These are phyloP conservation scores for Xeromyces bisporus DNA, from an alignment of 495 filamentous ascomycete species.

Conservation along the genomic window DNA sequence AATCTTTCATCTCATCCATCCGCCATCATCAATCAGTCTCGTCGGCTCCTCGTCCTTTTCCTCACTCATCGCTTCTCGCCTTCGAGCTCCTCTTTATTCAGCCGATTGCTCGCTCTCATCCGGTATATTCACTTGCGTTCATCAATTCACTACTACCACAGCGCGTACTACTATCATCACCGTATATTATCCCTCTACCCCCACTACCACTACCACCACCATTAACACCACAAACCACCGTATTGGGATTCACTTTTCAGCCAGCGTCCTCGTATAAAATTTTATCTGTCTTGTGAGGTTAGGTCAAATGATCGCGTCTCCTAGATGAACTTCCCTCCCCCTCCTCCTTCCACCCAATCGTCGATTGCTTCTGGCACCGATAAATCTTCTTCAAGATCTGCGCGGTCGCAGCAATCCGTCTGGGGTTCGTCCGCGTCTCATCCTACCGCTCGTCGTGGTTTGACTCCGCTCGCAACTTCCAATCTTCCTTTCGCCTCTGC, in stretches of 20 bases:
- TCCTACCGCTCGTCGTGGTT: conserved; percentile 40
- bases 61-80: conserved; percentile 1
- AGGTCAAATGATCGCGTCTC: conserved; percentile 44
- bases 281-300: conserved; percentile 24
- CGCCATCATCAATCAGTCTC: background rate
- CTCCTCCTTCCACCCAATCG: conserved; percentile 44
- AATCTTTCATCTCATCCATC: background rate
- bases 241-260: background rate
- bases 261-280: conserved; percentile 27
- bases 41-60: background rate
- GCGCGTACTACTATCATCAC: too few species aligned
- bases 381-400: conserved; percentile 36
- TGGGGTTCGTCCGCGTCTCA: conserved; percentile 44
- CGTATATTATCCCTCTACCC: too few species aligned
- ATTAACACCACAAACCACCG: background rate
- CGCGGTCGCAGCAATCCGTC: conserved; percentile 39
- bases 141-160: too few species aligned
- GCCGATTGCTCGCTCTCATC: background rate
- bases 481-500: conserved; percentile 29
- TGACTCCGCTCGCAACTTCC: conserved; percentile 46
- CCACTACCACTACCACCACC: background rate
- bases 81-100: too few species aligned
- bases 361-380: conserved; percentile 43
- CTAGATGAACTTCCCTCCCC: conserved; percentile 50
- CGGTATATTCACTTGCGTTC: too few species aligned